Conservation (phyloP, 148 eudicot genomes). For the Pouteria glomerata region DNA sequence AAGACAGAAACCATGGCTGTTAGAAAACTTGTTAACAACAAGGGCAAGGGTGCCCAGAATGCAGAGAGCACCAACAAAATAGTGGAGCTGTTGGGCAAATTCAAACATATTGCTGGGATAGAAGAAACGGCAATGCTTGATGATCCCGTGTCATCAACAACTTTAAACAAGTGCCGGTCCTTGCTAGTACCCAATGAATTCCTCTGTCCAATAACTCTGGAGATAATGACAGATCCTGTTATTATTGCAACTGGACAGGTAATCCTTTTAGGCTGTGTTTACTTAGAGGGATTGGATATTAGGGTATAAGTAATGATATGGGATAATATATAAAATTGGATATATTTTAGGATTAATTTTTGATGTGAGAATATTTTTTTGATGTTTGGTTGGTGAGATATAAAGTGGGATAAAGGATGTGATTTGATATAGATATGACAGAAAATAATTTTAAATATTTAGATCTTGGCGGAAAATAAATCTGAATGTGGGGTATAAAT, state of each 20-base stretch:
- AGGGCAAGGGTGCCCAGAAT: slow-evolving; percentile 37
- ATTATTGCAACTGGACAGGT: slow-evolving; percentile 89
- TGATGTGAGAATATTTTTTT: too few relatives aligned
- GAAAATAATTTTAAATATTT: too few relatives aligned
- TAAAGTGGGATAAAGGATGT: too few relatives aligned
- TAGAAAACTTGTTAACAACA: slow-evolving; percentile 37
- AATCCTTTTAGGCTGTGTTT: too few relatives aligned
- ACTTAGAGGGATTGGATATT: too few relatives aligned
- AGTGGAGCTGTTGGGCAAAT: slow-evolving; percentile 43
- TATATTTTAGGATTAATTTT: too few relatives aligned
- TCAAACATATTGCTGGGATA: slow-evolving; percentile 54
- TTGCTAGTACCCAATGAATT: slow-evolving; percentile 60
- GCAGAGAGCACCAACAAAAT: slow-evolving; percentile 44
- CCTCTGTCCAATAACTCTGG: slow-evolving; percentile 72
- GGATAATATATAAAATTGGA: too few relatives aligned
- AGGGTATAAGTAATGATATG: too few relatives aligned
- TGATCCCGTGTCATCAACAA: slow-evolving; percentile 23
- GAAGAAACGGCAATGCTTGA: slow-evolving; percentile 35
- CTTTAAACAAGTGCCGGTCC: slow-evolving; percentile 23
- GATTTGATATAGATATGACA: too few relatives aligned
- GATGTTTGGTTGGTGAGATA: too few relatives aligned
- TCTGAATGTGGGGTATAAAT: too few relatives aligned
- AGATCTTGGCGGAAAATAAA: too few relatives aligned
- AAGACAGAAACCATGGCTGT: slow-evolving; percentile 45
- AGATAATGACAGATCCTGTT: slow-evolving; percentile 85